These are phyloP conservation scores for Lunularia cruciata DNA, from an alignment of 225 moss, liverwort and hornwort genomes.

Conservation along the genomic window DNA sequence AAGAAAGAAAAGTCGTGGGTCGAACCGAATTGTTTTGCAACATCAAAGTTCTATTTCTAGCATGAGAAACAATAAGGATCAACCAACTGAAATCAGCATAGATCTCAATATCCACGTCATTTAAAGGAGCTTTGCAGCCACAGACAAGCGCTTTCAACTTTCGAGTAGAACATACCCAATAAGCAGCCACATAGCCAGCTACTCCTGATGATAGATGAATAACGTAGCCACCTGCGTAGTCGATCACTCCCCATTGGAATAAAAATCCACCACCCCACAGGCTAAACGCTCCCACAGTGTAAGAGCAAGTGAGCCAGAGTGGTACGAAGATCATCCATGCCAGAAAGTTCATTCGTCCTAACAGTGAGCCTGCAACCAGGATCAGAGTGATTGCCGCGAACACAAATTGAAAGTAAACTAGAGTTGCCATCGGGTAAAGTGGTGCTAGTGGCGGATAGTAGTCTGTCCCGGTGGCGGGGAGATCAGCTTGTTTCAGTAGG, in stretches of 20 bases:
- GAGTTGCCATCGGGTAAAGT: constrained; percentile 38
- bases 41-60: too few relatives aligned
- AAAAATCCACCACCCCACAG: constrained; percentile 25
- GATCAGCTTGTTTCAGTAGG: constrained; percentile 33
- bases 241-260: constrained; percentile 28
- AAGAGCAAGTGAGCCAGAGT: constrained; percentile 27
- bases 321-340: constrained; percentile 37
- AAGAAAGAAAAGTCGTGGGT: too few relatives aligned
- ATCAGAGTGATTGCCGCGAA: constrained; percentile 48
- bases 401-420: constrained; percentile 49
- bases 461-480: constrained; percentile 27
- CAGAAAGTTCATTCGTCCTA: constrained; percentile 44
- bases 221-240: constrained; percentile 23
- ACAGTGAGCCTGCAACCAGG: constrained; percentile 39
- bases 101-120: too few relatives aligned
- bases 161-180: constrained; percentile 30
- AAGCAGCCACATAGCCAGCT: constrained; percentile 39
- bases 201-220: constrained; percentile 25
- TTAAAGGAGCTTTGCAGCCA: too few relatives aligned
- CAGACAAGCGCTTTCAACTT: too few relatives aligned
- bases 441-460: neutral
- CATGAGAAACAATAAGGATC: too few relatives aligned
- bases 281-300: constrained; percentile 26
- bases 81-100: too few relatives aligned
- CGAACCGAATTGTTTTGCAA: too few relatives aligned